Conservation (phyloP, 2,329 filamentous ascomycete species). For the Rhexocercosporidium sp. region DNA sequence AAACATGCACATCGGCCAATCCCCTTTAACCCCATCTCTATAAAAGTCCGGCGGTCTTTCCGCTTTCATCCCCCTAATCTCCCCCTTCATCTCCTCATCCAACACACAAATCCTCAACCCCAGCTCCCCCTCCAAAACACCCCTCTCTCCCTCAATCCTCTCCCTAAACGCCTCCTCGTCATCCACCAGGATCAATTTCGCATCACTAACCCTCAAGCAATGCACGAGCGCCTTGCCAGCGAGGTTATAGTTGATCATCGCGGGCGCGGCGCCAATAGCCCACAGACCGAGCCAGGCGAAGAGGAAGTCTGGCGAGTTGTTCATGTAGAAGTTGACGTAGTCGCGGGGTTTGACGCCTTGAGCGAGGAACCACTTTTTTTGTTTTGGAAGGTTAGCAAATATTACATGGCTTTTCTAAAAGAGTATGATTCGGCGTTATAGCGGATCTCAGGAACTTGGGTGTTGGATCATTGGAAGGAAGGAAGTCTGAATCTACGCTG, state of each 20-base stretch:
- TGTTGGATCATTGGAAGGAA: too few relatives aligned
- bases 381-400: too few relatives aligned
- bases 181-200: conserved; percentile 64
- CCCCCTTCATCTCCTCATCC: conserved; percentile 52
- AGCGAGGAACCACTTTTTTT: conserved; percentile 52
- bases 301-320: conserved; percentile 70
- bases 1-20: conserved; percentile 66
- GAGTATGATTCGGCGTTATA: too few relatives aligned
- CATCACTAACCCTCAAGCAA: conserved; percentile 63
- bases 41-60: conserved; percentile 60
- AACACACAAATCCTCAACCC: conserved; percentile 63
- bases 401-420: too few relatives aligned
- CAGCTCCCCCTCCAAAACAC: conserved; percentile 50
- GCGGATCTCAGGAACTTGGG: too few relatives aligned
- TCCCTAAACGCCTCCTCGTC: conserved; percentile 57
- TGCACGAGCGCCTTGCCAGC: conserved; percentile 67
- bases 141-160: conserved; percentile 62
- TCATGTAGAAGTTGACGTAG: conserved; percentile 69
- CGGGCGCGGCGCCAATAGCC: conserved; percentile 70
- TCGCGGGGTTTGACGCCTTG: conserved; percentile 63
- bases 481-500: too few relatives aligned
- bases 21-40: conserved; percentile 54
- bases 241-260: conserved; percentile 75
- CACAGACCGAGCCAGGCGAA: conserved; percentile 68
- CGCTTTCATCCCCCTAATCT: conserved; percentile 53